Percentiles rank a stretch among this genome's conserved stretches.
These are phyloP conservation scores for Ampelomyces quisqualis DNA, from an alignment of 2,329 filamentous ascomycete species.

Conservation along the genomic window DNA sequence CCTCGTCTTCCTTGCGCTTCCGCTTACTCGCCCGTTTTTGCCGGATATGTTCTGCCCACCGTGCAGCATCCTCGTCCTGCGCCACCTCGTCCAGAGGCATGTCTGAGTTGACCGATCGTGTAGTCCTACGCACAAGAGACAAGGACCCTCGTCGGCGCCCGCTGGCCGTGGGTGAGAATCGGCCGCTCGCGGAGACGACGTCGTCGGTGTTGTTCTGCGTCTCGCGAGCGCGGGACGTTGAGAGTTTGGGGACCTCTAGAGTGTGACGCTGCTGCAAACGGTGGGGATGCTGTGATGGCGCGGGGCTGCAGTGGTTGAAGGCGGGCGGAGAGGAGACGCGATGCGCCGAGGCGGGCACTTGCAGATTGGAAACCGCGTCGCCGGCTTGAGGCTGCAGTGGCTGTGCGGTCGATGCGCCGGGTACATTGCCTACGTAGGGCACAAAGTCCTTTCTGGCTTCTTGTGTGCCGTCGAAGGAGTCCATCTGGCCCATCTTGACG, in stretches of 20 bases:
- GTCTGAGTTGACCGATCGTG: slow-evolving; percentile 83
- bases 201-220: slow-evolving; percentile 58
- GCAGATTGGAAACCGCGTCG: slow-evolving; percentile 36
- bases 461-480: slow-evolving; percentile 24
- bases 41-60: slow-evolving; percentile 90
- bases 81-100: slow-evolving; percentile 77
- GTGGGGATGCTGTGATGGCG: slow-evolving; percentile 54
- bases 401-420: slow-evolving; percentile 12
- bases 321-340: slow-evolving; percentile 65
- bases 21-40: slow-evolving; percentile 89
- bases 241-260: slow-evolving; percentile 76
- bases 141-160: slow-evolving; percentile 76
- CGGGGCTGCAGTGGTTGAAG: slow-evolving; percentile 54
- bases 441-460: slow-evolving; percentile 36
- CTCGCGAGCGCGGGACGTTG: slow-evolving; percentile 66
- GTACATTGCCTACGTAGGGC: slow-evolving; percentile 21
- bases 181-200: slow-evolving; percentile 68
- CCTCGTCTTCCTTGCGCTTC: slow-evolving; percentile 82
- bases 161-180: slow-evolving; percentile 72
- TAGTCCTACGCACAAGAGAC: slow-evolving; percentile 75
- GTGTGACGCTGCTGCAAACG: slow-evolving; percentile 81
- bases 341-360: slow-evolving; percentile 40
- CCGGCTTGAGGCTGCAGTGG: slow-evolving; percentile 17
- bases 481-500: slow-evolving; percentile 40
- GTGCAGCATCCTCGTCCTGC: slow-evolving; percentile 84